Evolutionary conservation across 2,329 filamentous ascomycete genomes (phyloP).

Genomic region (Fusarium sp.): DNA sequence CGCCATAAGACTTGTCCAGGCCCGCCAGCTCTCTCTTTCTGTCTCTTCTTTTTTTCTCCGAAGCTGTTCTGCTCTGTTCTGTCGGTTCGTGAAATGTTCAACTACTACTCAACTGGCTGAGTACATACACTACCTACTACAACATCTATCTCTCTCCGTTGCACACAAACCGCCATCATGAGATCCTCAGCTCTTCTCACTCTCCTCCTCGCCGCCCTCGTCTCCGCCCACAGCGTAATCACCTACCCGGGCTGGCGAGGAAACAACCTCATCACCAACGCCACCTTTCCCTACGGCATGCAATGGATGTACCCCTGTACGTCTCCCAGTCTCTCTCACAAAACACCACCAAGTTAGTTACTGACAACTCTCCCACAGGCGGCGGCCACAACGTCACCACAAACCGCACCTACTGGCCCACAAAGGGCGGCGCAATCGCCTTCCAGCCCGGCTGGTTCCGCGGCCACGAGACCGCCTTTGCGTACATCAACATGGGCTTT

Average conservation of each 20-base stretch:
- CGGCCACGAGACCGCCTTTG: slow-evolving; percentile 82
- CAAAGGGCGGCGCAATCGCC: slow-evolving; percentile 84
- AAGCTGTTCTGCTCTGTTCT: neutral
- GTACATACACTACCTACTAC: neutral
- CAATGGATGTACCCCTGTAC: slow-evolving; percentile 96
- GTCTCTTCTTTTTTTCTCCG: slow-evolving; percentile 23
- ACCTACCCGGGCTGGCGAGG: slow-evolving; percentile 89
- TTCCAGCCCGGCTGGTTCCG: slow-evolving; percentile 97
- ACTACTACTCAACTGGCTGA: slow-evolving; percentile 3
- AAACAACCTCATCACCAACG: slow-evolving; percentile 84
- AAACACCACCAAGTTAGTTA: neutral
- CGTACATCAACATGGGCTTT: slow-evolving; percentile 93
- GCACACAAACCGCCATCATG: slow-evolving; percentile 53
- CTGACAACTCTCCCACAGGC: slow-evolving; percentile 62
- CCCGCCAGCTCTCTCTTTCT: slow-evolving; percentile 31
- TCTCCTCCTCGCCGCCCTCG: slow-evolving; percentile 60
- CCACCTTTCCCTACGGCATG: slow-evolving; percentile 86
- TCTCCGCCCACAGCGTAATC: slow-evolving; percentile 81
- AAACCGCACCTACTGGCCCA: slow-evolving; percentile 94
- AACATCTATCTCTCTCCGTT: slow-evolving; percentile 3
- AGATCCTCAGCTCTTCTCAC: slow-evolving; percentile 56
- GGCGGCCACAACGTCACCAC: slow-evolving; percentile 80
- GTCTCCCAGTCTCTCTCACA: slow-evolving; percentile 50
- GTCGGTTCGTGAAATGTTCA: slow-evolving; percentile 21
- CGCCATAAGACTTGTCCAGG: slow-evolving; percentile 42